Base-by-base conservation (phyloP, 2,329 filamentous ascomycete genomes). In the Arachnomyces sp. region DNA sequence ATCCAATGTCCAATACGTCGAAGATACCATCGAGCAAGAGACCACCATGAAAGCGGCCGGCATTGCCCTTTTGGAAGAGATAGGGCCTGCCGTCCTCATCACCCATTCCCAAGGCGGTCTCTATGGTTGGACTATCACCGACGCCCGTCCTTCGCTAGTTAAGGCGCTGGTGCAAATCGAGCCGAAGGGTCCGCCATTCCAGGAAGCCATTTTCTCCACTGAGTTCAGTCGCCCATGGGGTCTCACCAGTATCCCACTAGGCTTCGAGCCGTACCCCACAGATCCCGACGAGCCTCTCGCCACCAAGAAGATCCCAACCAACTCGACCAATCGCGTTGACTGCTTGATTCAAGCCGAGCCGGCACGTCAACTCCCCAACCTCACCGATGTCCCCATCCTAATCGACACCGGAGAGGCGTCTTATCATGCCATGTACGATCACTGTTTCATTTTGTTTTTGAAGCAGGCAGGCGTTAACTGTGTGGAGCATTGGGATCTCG, bases 401-500 rank as follows among this genome's bases (percentile, higher is more conserved):
- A 44, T 78, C 11, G 44, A 76, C 18, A 77, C 73, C 0, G 62
- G 60, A 0, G 68, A 77, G 39, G 69, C 75, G 4, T 72, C 69
- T 37, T 67, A 64, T 16, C 76, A 79, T 49, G 57, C 59, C 3
- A 53, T 61, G 2, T 79, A 71, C 44, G 77, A 80, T 47, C 68
- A 72, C 54, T 74, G 72, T 18, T 75, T 71, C 0, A 66, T 71
- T 1, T 40, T 54, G 6, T 79, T 71, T 49, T 50, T 80, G 49
- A 47, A 55, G 32, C 74, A 79, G 52, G 72, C 70, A 1, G 74
- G 74, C 1, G 63, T 69, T 1, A 1, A 29, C 18, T 43, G 50
- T 0, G 60, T 65, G 1, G 55, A 71, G 1, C 67, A 64, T 56
- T 49, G 73, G n/a, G 55, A 62, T 31, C 57, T 78, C 31, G 63